phyloP scores from a whole-genome alignment of 2,329 filamentous ascomycete species.

The Penicillium decumbens region DNA sequence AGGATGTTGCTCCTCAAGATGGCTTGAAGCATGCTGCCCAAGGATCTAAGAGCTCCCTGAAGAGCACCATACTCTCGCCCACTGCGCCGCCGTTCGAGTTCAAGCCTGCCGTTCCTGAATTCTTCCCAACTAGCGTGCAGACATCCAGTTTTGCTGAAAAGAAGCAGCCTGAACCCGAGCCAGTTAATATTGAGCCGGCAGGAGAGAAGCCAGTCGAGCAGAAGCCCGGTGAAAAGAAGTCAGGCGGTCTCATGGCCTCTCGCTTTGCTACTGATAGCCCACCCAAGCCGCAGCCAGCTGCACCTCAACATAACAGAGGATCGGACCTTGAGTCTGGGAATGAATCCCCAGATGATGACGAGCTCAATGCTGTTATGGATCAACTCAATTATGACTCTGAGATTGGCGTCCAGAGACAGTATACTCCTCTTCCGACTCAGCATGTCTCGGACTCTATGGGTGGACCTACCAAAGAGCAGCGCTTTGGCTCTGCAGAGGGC shows the following conservation, averaged over 20 bases:
- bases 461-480: conserved; percentile 51
- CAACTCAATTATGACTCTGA: conserved; percentile 72
- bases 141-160: conserved; percentile 14
- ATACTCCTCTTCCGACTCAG: conserved; percentile 31
- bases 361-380: conserved; percentile 90
- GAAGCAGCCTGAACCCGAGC: background rate
- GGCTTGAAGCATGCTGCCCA: conserved; percentile 15
- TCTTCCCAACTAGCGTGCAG: conserved; percentile 21
- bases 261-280: conserved; percentile 31
- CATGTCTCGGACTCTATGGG: conserved; percentile 36
- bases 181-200: background rate
- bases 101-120: conserved; percentile 32
- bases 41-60: conserved; percentile 23
- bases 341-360: conserved; percentile 50
- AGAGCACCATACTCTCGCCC: conserved; percentile 62
- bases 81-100: conserved; percentile 65
- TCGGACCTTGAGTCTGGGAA: conserved; percentile 21
- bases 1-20: conserved; percentile 5
- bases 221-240: conserved; percentile 11
- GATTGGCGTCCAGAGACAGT: conserved; percentile 65
- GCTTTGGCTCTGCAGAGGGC: conserved; percentile 49
- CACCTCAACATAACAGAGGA: background rate
- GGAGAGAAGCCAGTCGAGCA: conserved; percentile 11
- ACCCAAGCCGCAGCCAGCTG: conserved; percentile 17
- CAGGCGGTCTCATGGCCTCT: conserved; percentile 30